These are phyloP conservation scores for Phytophthora syringae DNA, from an alignment of 352 stramenopile genomes.

Conservation along the genomic window DNA sequence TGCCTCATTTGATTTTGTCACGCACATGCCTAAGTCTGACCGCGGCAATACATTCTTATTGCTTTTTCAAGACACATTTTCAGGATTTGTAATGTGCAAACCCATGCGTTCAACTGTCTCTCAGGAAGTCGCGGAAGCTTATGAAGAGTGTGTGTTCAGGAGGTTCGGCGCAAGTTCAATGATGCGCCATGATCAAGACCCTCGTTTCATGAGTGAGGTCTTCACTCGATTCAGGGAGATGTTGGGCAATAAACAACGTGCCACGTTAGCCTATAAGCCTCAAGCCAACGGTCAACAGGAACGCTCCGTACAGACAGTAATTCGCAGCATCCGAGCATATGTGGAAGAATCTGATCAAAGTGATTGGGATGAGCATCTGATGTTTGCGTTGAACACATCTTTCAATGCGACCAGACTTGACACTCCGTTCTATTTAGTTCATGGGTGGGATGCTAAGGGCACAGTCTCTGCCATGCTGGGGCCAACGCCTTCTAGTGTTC, in stretches of 20 bases:
- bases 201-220: neutral
- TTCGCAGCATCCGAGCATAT: slow-evolving; percentile 9
- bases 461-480: slow-evolving; percentile 5
- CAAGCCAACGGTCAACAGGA: slow-evolving; percentile 12
- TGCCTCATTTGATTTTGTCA: neutral
- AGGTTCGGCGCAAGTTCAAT: neutral
- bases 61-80: neutral
- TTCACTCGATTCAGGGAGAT: slow-evolving; percentile 2
- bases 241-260: slow-evolving; percentile 1
- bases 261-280: slow-evolving; percentile 14
- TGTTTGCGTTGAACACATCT: no score
- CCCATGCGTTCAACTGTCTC: neutral
- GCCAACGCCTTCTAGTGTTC: neutral
- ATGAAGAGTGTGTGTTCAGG: neutral
- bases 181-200: neutral
- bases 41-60: neutral
- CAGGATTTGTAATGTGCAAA: neutral
- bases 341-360: slow-evolving; percentile 3
- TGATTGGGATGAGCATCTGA: slow-evolving; percentile 20
- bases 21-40: neutral
- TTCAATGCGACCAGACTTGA: slow-evolving; percentile 7
- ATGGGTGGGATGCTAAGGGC: slow-evolving; percentile 5
- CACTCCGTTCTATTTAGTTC: slow-evolving; percentile 14
- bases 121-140: neutral
- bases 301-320: slow-evolving; percentile 1